Evolutionary conservation across 306 rosid genomes (phyloP), one percentile per base, ranked within the genome.

Genomic region (Rosa persica): DNA sequence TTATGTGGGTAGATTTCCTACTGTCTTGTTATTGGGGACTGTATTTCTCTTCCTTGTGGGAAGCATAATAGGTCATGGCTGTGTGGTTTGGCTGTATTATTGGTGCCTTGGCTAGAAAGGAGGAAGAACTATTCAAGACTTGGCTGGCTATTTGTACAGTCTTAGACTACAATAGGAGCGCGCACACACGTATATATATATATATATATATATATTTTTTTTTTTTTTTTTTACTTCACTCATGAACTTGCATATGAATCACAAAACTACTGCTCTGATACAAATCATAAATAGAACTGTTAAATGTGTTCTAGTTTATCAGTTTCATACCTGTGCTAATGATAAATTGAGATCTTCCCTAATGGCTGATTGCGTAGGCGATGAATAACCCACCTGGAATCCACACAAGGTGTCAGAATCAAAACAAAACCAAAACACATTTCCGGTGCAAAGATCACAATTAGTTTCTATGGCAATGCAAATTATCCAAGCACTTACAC

Each of bases 341-440:
- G 97, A 78, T 46, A 94, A 84, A 79, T 48, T 71, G 72, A 92
- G 90, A 81, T 94, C 97, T 69, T 79, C 30, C 44, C 80, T 86
- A 78, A 94, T 89, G 66, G 89, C 97, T 70, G 78, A 78, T 74
- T 92, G 93, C 70, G 94, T 83, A 7, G 98, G 98, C 19, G 98
- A 94, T 48, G 98, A 94, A 83, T 90, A 94, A 67, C 98, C 98
- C 30, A 76, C 93, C 98, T 94, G 89, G 12, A 84, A 83, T 57
- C 54, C 67, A 7, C 69, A 49, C 25, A 54, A 80, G 27, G 19
- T 60, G 64, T 57, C 64, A 83, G 52, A 66, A 52, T 83, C 51
- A 82, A 5, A 47, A 61, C 78, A 83, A 66, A 17, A 66, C 19
- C 60, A 72, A 39, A 42, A 80, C 36, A 17, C 15, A 17, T 13